Evolutionary conservation across 2,329 filamentous ascomycete genomes (phyloP), one percentile per base, ranked within the genome.

Genomic region (Orbilia quercus): DNA sequence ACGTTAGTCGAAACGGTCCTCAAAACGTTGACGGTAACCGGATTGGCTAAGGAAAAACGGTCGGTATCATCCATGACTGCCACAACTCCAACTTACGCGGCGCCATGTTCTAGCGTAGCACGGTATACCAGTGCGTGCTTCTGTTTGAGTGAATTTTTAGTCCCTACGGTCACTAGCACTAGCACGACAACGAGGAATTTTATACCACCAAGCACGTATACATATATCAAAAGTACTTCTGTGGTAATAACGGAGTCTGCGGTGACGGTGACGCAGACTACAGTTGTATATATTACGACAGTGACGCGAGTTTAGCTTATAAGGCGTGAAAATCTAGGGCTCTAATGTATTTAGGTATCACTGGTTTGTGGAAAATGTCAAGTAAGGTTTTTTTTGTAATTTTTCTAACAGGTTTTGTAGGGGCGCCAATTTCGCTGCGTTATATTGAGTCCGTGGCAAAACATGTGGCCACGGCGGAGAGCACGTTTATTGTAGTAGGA

Each of bases 91-190:
- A 36, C 40, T 16, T 79, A 79, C 58, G 79, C 79, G 1, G 65
- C 75, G 4, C 58, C 75, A 9, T 79, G 79, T 76, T 53, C 57
- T 4, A 54, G 75, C 40, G 34, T 65, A 0, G 73, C 58, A 18
- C 55, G 50, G 7, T 80, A 78, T 74, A 62, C 73, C n/a, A 78
- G 76, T 63, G 78, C 78, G 4, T 80, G 79, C 76, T 75, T 75
- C 1, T 80, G 79, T 76, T 20, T 50, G 45, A 45, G 9, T 6
- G 42, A 16, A 20, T 45, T 20, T 9, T 5, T 22, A 16, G 9
- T 45, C n/a, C 42, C 42, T 12, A 45, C 42, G 4, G 16, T 45
- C 20, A 20, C 20, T 2, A 11, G 7, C 9, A 45, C 42, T 6
- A 22, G 9, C 20, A 20, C 4, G 7, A n/a, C 18, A 20, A 45